A percentile compares a stretch with the other conserved stretches of the same genome.
Evolutionary conservation across 2,329 filamentous ascomycete species (phyloP).

Genomic region (Emmonsia crescens): DNA sequence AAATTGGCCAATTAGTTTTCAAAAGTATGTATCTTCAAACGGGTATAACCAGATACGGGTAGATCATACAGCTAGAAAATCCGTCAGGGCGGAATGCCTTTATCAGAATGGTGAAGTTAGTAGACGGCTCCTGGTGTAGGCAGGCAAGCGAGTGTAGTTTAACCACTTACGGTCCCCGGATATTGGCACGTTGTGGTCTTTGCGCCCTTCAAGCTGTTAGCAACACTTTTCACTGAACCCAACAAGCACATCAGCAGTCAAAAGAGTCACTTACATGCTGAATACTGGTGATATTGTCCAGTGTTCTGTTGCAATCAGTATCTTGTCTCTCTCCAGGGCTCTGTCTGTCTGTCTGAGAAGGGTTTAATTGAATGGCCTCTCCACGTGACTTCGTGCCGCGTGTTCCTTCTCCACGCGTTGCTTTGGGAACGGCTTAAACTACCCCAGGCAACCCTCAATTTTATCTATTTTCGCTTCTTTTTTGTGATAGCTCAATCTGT

Average conservation of each 20-base stretch:
- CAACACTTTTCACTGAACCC: background rate
- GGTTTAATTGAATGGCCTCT: constrained; percentile 8
- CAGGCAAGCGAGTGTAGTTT: background rate
- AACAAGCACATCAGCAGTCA: background rate
- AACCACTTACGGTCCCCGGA: constrained; percentile 32
- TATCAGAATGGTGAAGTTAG: constrained; percentile 12
- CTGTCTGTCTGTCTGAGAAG: background rate
- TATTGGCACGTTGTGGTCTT: constrained; percentile 1
- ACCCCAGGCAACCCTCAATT: background rate
- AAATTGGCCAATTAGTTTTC: background rate
- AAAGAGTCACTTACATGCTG: constrained; percentile 5
- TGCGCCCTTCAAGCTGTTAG: constrained; percentile 3
- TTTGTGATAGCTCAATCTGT: background rate
- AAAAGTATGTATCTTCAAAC: background rate
- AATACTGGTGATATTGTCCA: background rate
- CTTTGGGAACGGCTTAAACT: constrained; percentile 4
- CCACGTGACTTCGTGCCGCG: constrained; percentile 15
- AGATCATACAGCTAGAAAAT: constrained; percentile 52
- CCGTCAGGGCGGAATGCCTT: constrained; percentile 55
- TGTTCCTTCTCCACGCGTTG: constrained; percentile 11
- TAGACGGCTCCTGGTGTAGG: background rate
- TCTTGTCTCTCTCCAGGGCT: background rate
- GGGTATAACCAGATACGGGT: background rate
- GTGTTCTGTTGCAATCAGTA: background rate
- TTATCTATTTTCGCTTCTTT: background rate